Percentiles rank a stretch among this genome's conserved stretches.
These are phyloP conservation scores for Trametes sp. DNA, from an alignment of 1,284 basidiomycete species.

Conservation along the genomic window DNA sequence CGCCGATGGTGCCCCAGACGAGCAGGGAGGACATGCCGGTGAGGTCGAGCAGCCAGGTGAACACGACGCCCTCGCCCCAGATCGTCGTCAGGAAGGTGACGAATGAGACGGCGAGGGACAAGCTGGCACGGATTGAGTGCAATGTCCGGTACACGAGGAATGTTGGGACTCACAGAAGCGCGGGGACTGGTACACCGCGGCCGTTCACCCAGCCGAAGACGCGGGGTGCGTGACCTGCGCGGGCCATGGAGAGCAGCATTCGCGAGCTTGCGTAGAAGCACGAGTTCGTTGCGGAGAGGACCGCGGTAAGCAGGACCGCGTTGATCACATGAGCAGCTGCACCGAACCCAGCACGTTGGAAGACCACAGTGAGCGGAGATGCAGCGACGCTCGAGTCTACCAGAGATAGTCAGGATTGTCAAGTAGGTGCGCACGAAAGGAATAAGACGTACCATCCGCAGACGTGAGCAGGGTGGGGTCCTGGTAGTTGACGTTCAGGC, in stretches of 20 bases:
- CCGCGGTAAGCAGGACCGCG: slow-evolving; percentile 71
- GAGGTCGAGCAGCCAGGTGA: slow-evolving; percentile 70
- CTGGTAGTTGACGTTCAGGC: slow-evolving; percentile 59
- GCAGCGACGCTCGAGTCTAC: slow-evolving; percentile 54
- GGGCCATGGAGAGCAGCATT: slow-evolving; percentile 82
- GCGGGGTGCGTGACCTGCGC: slow-evolving; percentile 79
- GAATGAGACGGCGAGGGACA: slow-evolving; percentile 53
- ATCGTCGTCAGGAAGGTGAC: slow-evolving; percentile 62
- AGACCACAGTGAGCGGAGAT: slow-evolving; percentile 66
- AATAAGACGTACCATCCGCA: slow-evolving; percentile 46
- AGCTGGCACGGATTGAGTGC: slow-evolving; percentile 36
- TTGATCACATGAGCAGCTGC: slow-evolving; percentile 65
- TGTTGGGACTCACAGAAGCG: slow-evolving; percentile 48
- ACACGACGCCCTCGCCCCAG: slow-evolving; percentile 61
- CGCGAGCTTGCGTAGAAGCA: slow-evolving; percentile 83
- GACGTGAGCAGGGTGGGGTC: slow-evolving; percentile 57
- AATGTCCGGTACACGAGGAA: neutral
- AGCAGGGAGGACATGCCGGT: slow-evolving; percentile 75
- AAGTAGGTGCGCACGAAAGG: neutral
- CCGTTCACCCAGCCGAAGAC: slow-evolving; percentile 73
- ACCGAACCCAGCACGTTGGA: slow-evolving; percentile 63
- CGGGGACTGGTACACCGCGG: slow-evolving; percentile 68
- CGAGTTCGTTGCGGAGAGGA: slow-evolving; percentile 64
- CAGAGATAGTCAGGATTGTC: neutral
- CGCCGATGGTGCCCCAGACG: slow-evolving; percentile 67